phyloP scores from a whole-genome alignment of 176 grass and related monocot genomes.

The Calamus simplicifolius region DNA sequence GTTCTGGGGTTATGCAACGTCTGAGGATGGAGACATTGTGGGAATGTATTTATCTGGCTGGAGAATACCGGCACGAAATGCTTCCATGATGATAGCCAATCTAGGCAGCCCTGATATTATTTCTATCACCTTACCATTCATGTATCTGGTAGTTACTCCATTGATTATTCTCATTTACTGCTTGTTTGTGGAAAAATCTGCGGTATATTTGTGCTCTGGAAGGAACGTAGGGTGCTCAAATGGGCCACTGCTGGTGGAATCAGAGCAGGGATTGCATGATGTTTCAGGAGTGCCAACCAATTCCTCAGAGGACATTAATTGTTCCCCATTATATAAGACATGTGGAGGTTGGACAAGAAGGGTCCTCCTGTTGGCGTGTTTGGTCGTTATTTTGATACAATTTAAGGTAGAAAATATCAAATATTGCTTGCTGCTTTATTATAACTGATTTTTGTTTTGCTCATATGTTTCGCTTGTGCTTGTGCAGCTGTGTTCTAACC shows the following conservation, averaged over 20 bases:
- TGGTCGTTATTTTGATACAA: conserved; percentile 33
- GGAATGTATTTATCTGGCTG: conserved; percentile 75
- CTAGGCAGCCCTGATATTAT: conserved; percentile 53
- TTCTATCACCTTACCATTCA: conserved; percentile 82
- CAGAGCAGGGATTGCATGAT: conserved; percentile 10
- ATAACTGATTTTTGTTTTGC: conserved; percentile 1
- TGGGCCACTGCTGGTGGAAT: background rate
- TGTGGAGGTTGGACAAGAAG: conserved; percentile 33
- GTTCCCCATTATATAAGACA: conserved; percentile 15
- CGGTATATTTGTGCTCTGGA: conserved; percentile 13
- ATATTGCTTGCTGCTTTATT: background rate
- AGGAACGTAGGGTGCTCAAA: conserved; percentile 18
- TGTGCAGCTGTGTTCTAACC: conserved; percentile 48
- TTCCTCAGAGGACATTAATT: background rate
- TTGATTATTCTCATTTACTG: conserved; percentile 42
- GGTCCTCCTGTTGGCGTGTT: conserved; percentile 39
- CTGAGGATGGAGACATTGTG: conserved; percentile 58
- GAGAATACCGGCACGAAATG: conserved; percentile 28
- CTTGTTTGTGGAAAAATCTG: conserved; percentile 53
- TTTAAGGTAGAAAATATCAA: conserved; percentile 36
- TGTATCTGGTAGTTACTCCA: conserved; percentile 62
- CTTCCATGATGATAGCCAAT: conserved; percentile 17
- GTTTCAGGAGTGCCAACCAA: conserved; percentile 7
- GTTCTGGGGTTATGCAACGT: conserved; percentile 73
- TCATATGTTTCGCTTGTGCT: background rate